phyloP scores from a whole-genome alignment of 2,329 filamentous ascomycete species.

The Talaromyces marneffei region DNA sequence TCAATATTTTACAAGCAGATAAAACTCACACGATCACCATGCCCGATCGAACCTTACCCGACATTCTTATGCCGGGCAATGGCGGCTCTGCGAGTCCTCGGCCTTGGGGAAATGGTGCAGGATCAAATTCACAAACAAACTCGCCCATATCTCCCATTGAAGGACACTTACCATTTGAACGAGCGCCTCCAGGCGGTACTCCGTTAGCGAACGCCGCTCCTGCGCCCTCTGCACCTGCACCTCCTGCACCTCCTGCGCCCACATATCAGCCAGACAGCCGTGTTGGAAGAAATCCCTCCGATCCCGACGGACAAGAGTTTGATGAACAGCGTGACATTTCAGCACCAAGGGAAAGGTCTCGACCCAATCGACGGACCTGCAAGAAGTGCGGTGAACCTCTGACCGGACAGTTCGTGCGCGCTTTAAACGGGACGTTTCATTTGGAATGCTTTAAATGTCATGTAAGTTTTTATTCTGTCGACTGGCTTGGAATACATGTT shows the following conservation, averaged over 20 bases:
- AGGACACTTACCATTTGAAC: constrained; percentile 29
- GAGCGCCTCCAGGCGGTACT: constrained; percentile 4
- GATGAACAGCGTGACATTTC: constrained; percentile 29
- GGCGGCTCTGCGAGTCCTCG: constrained; percentile 28
- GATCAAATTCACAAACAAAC: constrained; percentile 30
- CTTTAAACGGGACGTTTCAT: constrained; percentile 89
- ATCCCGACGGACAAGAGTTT: constrained; percentile 25
- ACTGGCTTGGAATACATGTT: constrained; percentile 9
- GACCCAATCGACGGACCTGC: constrained; percentile 50
- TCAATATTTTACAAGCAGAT: neutral
- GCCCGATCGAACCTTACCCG: constrained; percentile 38
- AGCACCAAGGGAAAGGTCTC: constrained; percentile 31
- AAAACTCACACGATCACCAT: constrained; percentile 24
- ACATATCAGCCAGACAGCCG: constrained; percentile 22
- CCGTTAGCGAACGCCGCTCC: constrained; percentile 2
- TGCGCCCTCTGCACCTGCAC: neutral
- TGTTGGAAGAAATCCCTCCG: constrained; percentile 22
- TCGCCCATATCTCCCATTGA: constrained; percentile 38
- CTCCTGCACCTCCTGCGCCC: neutral
- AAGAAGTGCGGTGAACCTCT: constrained; percentile 84
- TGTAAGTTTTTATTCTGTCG: constrained; percentile 51
- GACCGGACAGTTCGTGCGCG: constrained; percentile 93
- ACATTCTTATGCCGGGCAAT: constrained; percentile 40
- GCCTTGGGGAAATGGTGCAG: constrained; percentile 34
- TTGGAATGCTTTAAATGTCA: constrained; percentile 96